Evolutionary conservation across 805 yeast genomes (phyloP).

Genomic region (Wickerhamiella brachini): DNA sequence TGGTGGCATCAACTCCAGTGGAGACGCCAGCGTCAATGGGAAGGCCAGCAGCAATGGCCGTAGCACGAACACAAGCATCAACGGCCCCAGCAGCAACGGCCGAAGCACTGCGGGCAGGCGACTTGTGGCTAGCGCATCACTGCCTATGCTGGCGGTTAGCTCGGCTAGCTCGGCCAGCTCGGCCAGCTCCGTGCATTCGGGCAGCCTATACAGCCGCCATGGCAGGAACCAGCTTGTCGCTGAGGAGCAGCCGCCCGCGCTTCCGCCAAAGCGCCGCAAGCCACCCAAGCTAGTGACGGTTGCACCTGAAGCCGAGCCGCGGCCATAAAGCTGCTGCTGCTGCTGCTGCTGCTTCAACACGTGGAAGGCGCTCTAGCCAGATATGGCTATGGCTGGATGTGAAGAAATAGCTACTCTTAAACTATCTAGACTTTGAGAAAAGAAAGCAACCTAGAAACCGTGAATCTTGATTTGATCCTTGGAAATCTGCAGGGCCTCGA

Average conservation of each 20-base stretch:
- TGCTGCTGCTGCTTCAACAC: too few species aligned
- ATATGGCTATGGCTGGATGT: too few species aligned
- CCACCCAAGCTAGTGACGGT: not conserved
- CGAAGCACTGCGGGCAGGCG: not conserved
- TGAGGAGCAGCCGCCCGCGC: not conserved
- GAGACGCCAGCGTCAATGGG: too few species aligned
- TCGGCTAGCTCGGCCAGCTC: not conserved
- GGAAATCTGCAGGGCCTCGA: constrained; percentile 72
- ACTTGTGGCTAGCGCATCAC: not conserved
- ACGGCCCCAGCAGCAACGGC: too few species aligned
- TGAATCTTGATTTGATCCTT: constrained; percentile 96
- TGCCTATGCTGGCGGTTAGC: not conserved
- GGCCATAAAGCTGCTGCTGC: too few species aligned
- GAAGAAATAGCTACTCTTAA: not conserved
- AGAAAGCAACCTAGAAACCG: constrained; percentile 54
- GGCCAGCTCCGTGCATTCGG: too few species aligned
- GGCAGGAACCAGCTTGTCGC: not conserved
- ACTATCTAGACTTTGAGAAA: not conserved
- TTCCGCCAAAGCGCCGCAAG: constrained; percentile 3
- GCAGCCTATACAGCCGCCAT: not conserved
- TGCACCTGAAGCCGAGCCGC: constrained; percentile 3
- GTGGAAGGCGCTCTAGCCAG: too few species aligned
- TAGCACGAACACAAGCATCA: too few species aligned
- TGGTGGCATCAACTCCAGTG: not conserved
- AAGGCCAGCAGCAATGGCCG: too few species aligned